phyloP scores from a whole-genome alignment of 78 protist genomes.

The Dictyostelium discoideum region dicty_2.7 NC_007090.3:4402501-4403000 shows the following conservation, averaged over 20 bases:
- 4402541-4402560: slow-evolving; percentile 71
- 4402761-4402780: slow-evolving; percentile 47
- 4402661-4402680: slow-evolving; percentile 62
- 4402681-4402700: background rate
- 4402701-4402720: slow-evolving; percentile 55
- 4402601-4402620: slow-evolving; percentile 83
- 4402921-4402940: background rate
- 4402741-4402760: slow-evolving; percentile 59
- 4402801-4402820: slow-evolving; percentile 35
- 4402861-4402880: slow-evolving; percentile 20
- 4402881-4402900: slow-evolving; percentile 85
- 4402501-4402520: slow-evolving; percentile 18
- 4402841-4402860: slow-evolving; percentile 91
- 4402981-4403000: background rate
- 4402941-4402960: slow-evolving; percentile 46
- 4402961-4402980: slow-evolving; percentile 34
- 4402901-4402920: slow-evolving; percentile 57
- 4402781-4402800: background rate
- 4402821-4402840: slow-evolving; percentile 83
- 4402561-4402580: slow-evolving; percentile 76
- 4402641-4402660: slow-evolving; percentile 47
- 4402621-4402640: slow-evolving; percentile 86
- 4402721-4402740: slow-evolving; percentile 69
- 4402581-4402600: slow-evolving; percentile 78
- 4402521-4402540: slow-evolving; percentile 56